These are phyloP conservation scores for Lolium rigidum DNA, from an alignment of 176 grass and related monocot genomes.

Conservation along the genomic window DNA sequence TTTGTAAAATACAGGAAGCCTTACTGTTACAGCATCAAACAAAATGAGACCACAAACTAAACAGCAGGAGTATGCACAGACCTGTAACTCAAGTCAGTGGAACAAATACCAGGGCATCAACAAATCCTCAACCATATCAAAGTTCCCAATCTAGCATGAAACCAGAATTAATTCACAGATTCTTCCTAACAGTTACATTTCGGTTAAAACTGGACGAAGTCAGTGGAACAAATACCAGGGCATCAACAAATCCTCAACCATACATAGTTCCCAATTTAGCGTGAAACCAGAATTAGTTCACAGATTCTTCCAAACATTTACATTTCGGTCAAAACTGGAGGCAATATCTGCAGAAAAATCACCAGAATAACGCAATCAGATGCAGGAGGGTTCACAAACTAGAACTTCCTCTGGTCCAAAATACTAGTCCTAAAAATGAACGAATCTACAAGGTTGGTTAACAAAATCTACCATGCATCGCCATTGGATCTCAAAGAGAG, in stretches of 20 bases:
- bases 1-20: background rate
- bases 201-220: background rate
- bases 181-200: background rate
- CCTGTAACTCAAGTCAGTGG: slow-evolving; percentile 16
- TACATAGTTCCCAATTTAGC: background rate
- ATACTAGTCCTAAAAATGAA: no score
- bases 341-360: background rate
- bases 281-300: background rate
- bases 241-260: background rate
- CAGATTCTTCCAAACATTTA: background rate
- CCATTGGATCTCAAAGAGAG: background rate
- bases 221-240: no score
- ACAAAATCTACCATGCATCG: background rate
- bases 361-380: background rate
- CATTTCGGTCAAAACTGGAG: background rate
- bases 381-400: background rate
- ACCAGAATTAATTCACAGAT: background rate
- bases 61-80: slow-evolving; percentile 33
- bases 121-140: background rate
- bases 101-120: background rate
- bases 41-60: background rate
- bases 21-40: background rate
- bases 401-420: background rate
- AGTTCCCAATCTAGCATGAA: background rate
- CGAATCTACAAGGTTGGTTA: no score